phyloP scores from a whole-genome alignment of 768 basidiomycete genomes.

The Trametes elegans region DNA sequence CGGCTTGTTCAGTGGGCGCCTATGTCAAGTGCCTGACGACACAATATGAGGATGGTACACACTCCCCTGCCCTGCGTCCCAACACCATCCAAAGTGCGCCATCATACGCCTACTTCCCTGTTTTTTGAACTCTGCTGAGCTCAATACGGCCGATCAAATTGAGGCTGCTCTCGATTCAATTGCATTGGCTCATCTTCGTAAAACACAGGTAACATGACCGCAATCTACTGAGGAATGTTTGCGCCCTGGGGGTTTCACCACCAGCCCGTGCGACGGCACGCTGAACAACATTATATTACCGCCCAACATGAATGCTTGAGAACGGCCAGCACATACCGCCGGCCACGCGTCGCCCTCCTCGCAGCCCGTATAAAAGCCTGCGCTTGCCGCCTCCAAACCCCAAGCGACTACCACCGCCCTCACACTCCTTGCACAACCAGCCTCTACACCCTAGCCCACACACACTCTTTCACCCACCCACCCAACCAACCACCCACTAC shows the following conservation, averaged over 20 bases:
- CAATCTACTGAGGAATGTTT: neutral
- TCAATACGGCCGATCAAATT: too few species aligned
- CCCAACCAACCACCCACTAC: neutral
- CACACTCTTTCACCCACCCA: slow-evolving; percentile 2
- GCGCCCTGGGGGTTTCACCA: neutral
- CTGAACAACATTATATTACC: neutral
- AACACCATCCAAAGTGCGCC: too few species aligned
- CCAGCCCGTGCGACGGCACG: neutral
- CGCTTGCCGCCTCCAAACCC: neutral
- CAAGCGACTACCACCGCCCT: slow-evolving; percentile 13
- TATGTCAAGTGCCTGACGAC: too few species aligned
- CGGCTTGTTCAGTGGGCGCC: too few species aligned
- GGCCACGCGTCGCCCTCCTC: neutral
- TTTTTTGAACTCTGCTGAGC: too few species aligned
- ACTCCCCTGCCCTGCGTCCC: too few species aligned
- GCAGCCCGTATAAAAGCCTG: neutral
- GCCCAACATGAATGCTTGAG: slow-evolving; percentile 1
- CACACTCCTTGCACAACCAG: slow-evolving; percentile 7
- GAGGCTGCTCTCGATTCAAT: too few species aligned
- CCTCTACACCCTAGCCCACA: neutral
- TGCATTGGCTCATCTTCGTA: too few species aligned
- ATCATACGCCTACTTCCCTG: too few species aligned
- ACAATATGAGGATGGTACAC: too few species aligned
- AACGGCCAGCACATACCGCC: neutral
- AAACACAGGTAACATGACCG: too few species aligned